These are phyloP conservation scores for Arxiozyma telluris DNA, from an alignment of 1,139 yeast species.

Conservation along the genomic window DNA sequence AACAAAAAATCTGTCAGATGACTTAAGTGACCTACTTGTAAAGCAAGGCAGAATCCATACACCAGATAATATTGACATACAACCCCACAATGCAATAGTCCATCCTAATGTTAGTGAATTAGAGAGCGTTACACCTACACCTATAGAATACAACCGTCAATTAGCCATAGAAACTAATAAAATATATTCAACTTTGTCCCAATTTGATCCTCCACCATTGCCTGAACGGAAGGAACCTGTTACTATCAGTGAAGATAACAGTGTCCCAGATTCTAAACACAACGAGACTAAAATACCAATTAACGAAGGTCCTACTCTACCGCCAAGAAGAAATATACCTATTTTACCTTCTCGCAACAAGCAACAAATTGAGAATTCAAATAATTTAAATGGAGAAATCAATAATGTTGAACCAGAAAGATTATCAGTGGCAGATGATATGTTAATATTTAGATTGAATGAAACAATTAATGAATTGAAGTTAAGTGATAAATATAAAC, in stretches of 20 bases:
- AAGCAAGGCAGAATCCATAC: background rate
- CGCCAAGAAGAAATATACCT: conserved; percentile 3
- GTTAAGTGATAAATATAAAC: conserved; percentile 1
- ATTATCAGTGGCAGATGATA: conserved; percentile 1
- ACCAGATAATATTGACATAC: background rate
- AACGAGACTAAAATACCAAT: background rate
- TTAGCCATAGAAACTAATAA: background rate
- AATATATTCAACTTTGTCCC: background rate
- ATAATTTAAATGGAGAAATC: background rate
- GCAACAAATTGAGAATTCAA: background rate
- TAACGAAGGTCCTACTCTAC: background rate
- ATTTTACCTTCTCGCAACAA: conserved; percentile 5
- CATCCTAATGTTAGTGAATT: background rate
- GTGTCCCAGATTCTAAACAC: background rate
- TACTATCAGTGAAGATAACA: background rate
- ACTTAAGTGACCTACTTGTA: too few relatives aligned
- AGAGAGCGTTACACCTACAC: background rate
- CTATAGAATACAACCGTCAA: background rate
- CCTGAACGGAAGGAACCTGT: background rate
- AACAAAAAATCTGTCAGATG: background rate
- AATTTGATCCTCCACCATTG: background rate
- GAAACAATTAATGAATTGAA: conserved; percentile 4
- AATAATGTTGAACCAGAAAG: background rate
- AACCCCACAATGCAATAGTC: background rate
- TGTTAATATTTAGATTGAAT: conserved; percentile 7